Conservation (phyloP, 2,329 filamentous ascomycete genomes). For the Seiridium unicorne region DNA sequence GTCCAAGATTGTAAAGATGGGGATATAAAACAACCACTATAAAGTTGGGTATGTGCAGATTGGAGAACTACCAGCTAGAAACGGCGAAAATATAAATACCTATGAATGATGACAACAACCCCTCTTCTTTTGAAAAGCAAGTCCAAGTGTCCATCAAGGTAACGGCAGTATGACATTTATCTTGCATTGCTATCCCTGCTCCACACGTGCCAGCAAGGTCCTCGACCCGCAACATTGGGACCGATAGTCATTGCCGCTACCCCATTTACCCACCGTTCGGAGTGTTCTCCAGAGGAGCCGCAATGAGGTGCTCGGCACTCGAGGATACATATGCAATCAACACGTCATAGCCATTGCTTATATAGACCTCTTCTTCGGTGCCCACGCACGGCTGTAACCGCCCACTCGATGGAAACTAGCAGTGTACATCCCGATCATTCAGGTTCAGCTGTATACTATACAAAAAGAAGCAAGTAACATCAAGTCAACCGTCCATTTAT, state of each 20-base stretch:
- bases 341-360: no score
- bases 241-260: background rate
- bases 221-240: background rate
- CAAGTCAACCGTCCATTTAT: no score
- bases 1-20: background rate
- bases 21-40: background rate
- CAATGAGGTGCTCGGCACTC: no score
- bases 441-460: no score
- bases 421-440: no score
- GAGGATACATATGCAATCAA: no score
- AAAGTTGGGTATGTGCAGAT: background rate
- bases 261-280: background rate
- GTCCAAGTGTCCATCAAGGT: background rate
- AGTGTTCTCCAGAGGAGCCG: background rate
- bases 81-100: background rate
- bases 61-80: background rate
- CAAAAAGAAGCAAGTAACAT: no score
- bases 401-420: no score
- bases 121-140: background rate
- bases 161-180: background rate
- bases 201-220: slow-evolving; percentile 1
- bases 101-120: background rate
- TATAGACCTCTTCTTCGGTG: no score
- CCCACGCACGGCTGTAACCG: no score
- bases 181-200: background rate